Evolutionary conservation across 2,329 filamentous ascomycete genomes (phyloP).

Genomic region (Aspergillus carbonarius): DNA sequence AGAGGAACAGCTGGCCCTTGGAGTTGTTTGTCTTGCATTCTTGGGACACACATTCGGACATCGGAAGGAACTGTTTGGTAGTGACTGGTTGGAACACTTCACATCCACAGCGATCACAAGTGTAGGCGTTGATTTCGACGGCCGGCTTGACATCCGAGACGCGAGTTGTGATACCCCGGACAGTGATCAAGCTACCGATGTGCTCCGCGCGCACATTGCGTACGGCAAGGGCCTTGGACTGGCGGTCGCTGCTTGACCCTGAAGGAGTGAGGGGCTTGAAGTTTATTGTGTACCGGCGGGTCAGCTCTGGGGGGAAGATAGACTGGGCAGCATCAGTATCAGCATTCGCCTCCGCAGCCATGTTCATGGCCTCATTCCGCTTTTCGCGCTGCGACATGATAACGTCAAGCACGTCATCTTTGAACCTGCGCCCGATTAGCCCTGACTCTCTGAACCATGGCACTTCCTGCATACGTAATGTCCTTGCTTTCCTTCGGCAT

Average conservation of each 20-base stretch:
- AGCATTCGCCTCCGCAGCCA: conserved; percentile 64
- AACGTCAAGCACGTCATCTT: conserved; percentile 95
- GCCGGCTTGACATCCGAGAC: conserved; percentile 98
- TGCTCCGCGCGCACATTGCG: conserved; percentile 91
- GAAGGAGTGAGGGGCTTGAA: conserved; percentile 87
- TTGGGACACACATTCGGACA: conserved; percentile 82
- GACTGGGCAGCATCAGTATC: conserved; percentile 67
- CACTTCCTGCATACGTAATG: conserved; percentile 60
- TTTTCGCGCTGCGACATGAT: conserved; percentile 89
- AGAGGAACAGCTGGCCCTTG: conserved; percentile 90
- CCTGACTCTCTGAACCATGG: not conserved
- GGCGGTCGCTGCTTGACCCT: conserved; percentile 60
- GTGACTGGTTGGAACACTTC: conserved; percentile 97
- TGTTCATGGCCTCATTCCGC: conserved; percentile 74
- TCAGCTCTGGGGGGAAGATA: conserved; percentile 88
- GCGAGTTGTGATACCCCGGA: conserved; percentile 89
- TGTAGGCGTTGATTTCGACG: conserved; percentile 97
- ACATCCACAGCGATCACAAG: conserved; percentile 91
- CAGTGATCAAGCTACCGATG: conserved; percentile 87
- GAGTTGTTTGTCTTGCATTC: conserved; percentile 88
- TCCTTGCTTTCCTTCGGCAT: conserved; percentile 78
- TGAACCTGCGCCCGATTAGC: conserved; percentile 64
- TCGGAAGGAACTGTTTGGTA: conserved; percentile 84
- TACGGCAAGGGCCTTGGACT: conserved; percentile 73
- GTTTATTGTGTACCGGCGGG: conserved; percentile 88